These are phyloP conservation scores for Penicillium maclennaniae DNA, from an alignment of 495 filamentous ascomycete species.

Conservation along the genomic window DNA sequence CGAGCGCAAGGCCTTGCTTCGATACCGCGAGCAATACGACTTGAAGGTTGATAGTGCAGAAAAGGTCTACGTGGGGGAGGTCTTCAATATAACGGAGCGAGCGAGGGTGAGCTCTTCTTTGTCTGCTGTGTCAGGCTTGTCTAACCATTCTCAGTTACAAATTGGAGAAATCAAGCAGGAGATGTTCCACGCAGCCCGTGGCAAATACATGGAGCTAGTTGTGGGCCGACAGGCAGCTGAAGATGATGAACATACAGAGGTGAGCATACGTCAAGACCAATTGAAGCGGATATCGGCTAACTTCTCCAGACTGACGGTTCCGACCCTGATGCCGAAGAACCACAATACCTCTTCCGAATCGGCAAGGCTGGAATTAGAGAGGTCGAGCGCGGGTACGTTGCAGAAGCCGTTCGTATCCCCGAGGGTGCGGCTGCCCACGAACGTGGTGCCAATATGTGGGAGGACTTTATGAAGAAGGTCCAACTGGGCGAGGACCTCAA, in stretches of 20 bases:
- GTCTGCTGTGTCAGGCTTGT: slow-evolving; percentile 1
- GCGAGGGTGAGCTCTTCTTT: slow-evolving; percentile 24
- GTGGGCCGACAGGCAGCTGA: slow-evolving; percentile 39
- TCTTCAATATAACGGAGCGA: slow-evolving; percentile 25
- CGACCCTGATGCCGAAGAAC: slow-evolving; percentile 33
- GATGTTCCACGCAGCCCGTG: slow-evolving; percentile 34
- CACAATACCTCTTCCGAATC: slow-evolving; percentile 22
- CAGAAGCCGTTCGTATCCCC: slow-evolving; percentile 32
- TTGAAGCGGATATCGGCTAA: slow-evolving; percentile 2
- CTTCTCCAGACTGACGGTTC: slow-evolving; percentile 38
- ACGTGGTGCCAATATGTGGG: slow-evolving; percentile 34
- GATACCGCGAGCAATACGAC: slow-evolving; percentile 27
- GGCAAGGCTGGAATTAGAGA: slow-evolving; percentile 24
- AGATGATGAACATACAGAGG: slow-evolving; percentile 49
- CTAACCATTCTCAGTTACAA: slow-evolving; percentile 19
- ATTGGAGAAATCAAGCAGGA: slow-evolving; percentile 35
- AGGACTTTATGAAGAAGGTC: slow-evolving; percentile 41
- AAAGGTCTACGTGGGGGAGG: slow-evolving; percentile 25
- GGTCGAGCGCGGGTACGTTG: slow-evolving; percentile 37
- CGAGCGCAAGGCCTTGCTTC: slow-evolving; percentile 16
- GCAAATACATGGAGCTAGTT: slow-evolving; percentile 41
- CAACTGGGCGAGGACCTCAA: slow-evolving; percentile 37
- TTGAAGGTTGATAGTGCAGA: slow-evolving; percentile 26
- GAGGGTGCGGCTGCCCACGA: slow-evolving; percentile 33
- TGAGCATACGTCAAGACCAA: slow-evolving; percentile 7